Percentiles rank a stretch among this genome's conserved stretches.
These are phyloP conservation scores for Leishmania aethiopica DNA, from an alignment of 208 protist genomes.

Conservation along the genomic window DNA sequence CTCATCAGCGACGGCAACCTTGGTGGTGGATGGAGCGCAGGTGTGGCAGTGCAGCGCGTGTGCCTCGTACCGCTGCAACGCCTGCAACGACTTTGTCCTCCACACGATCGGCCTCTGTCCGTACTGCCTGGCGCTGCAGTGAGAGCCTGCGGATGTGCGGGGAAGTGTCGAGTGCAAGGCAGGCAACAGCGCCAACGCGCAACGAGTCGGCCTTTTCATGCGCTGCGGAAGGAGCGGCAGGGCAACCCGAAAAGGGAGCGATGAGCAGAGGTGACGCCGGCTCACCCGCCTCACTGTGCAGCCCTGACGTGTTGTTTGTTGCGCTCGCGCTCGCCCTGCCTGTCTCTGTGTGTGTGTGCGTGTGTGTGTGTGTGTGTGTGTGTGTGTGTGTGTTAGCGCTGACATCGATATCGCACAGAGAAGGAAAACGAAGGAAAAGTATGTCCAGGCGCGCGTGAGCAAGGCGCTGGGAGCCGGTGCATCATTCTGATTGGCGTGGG, in stretches of 20 bases:
- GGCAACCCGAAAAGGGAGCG: background rate
- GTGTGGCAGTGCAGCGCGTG: conserved; percentile 55
- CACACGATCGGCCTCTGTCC: conserved; percentile 71
- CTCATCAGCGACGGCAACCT: background rate
- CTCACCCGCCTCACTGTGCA: background rate
- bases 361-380: no score
- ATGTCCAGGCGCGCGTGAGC: background rate
- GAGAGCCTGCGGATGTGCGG: conserved; percentile 5
- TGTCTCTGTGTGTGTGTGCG: background rate
- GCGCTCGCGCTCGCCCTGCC: no score
- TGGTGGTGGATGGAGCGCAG: background rate
- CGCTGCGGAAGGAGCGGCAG: background rate
- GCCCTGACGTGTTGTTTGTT: background rate
- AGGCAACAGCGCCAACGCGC: background rate
- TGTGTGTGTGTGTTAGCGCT: background rate
- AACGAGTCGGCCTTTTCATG: background rate
- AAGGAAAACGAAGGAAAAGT: background rate
- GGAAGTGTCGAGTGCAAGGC: background rate
- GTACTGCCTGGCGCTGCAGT: conserved; percentile 52
- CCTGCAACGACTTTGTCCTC: conserved; percentile 55
- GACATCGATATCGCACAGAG: background rate
- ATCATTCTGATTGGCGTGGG: background rate
- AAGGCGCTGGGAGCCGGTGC: background rate
- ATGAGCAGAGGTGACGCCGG: background rate
- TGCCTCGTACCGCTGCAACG: conserved; percentile 46